Percentiles rank a stretch among this genome's conserved stretches.
Conservation (phyloP, 2,329 filamentous ascomycete genomes). For the Colletotrichum tabaci region DNA sequence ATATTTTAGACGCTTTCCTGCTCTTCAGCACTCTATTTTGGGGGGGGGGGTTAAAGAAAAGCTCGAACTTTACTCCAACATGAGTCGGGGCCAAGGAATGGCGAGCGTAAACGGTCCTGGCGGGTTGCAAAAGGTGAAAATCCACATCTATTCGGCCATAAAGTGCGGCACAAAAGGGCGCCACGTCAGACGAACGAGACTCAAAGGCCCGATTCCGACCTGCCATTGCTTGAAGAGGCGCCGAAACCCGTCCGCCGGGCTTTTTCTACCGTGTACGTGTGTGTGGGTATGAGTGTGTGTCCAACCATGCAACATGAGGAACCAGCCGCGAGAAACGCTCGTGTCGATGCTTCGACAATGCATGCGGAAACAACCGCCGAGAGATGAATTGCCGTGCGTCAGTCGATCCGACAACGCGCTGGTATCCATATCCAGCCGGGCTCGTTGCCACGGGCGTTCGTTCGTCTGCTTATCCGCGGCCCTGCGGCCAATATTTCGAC, state of each 20-base stretch:
- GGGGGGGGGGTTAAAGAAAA: not conserved
- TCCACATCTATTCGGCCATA: not conserved
- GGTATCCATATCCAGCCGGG: not conserved
- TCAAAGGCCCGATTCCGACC: constrained; percentile 20
- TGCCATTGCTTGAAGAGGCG: constrained; percentile 1
- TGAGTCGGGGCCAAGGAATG: constrained; percentile 26
- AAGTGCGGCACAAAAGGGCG: constrained; percentile 5
- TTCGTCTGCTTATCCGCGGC: not conserved
- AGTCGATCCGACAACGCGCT: not conserved
- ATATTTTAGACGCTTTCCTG: not conserved
- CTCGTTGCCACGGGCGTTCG: not conserved
- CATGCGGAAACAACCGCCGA: not conserved
- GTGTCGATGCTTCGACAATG: not conserved
- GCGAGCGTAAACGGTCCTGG: constrained; percentile 22
- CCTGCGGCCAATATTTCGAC: not conserved
- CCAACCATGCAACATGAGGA: not conserved
- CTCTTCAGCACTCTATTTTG: constrained; percentile 5
- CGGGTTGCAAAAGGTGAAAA: constrained; percentile 13
- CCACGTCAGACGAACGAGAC: constrained; percentile 35
- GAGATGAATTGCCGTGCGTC: not conserved
- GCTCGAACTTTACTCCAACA: constrained; percentile 20
- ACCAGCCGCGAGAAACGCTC: not conserved
- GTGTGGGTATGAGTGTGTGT: too few species aligned
- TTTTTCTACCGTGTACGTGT: not conserved
- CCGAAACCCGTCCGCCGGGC: constrained; percentile 12